Evolutionary conservation across 495 filamentous ascomycete species (phyloP).

Genomic region (Aspergillus wentii): DNA sequence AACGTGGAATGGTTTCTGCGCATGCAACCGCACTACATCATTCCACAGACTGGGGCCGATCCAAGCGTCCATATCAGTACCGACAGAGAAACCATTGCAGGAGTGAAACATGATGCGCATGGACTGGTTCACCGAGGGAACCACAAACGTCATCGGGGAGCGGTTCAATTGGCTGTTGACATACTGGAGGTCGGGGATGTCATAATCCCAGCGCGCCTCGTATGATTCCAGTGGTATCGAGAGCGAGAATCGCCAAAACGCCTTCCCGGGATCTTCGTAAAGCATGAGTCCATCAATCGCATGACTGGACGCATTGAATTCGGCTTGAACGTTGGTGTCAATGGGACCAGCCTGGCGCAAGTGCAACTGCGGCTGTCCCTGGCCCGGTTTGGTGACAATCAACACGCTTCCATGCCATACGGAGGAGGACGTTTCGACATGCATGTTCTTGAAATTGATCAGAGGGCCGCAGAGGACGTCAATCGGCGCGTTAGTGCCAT

Average conservation of each 20-base stretch:
- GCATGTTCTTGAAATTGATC: slow-evolving; percentile 82
- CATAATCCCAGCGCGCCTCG: slow-evolving; percentile 47
- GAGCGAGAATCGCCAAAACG: slow-evolving; percentile 78
- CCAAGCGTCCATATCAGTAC: slow-evolving; percentile 82
- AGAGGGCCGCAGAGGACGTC: slow-evolving; percentile 76
- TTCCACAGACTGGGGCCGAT: slow-evolving; percentile 84
- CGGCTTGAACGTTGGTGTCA: slow-evolving; percentile 4
- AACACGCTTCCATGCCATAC: slow-evolving; percentile 81
- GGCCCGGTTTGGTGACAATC: slow-evolving; percentile 67
- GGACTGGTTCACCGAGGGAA: slow-evolving; percentile 73
- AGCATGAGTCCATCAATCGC: slow-evolving; percentile 56
- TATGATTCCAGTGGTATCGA: slow-evolving; percentile 41
- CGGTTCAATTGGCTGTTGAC: slow-evolving; percentile 33
- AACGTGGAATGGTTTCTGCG: slow-evolving; percentile 76
- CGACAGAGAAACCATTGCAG: slow-evolving; percentile 94
- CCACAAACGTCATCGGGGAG: slow-evolving; percentile 54
- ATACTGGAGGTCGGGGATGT: slow-evolving; percentile 36
- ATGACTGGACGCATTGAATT: slow-evolving; percentile 3
- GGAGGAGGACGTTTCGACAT: slow-evolving; percentile 44
- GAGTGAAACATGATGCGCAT: slow-evolving; percentile 97
- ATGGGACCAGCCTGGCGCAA: slow-evolving; percentile 43
- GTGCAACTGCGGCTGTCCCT: slow-evolving; percentile 43
- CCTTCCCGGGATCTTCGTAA: slow-evolving; percentile 71
- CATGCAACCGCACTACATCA: slow-evolving; percentile 70
- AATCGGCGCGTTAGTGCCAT: slow-evolving; percentile 33